Conservation (phyloP, 75 land plant genomes). For the Isoetes taiwanensis region DNA sequence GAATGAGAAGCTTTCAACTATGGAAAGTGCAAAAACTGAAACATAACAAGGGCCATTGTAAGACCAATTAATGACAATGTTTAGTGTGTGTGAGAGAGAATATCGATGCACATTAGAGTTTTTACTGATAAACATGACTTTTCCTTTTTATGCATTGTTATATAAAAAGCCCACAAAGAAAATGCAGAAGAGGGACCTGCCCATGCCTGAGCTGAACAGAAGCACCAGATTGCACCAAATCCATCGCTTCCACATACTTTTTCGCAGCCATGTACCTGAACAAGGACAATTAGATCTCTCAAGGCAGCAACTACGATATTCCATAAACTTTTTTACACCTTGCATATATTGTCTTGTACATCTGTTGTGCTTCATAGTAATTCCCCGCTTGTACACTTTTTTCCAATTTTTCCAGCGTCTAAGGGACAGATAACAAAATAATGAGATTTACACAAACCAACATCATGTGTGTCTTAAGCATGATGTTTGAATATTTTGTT, state of each 20-base stretch:
- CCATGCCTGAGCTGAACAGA: constrained; percentile 61
- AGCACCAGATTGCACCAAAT: constrained; percentile 78
- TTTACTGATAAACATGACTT: too few species aligned
- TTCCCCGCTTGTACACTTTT: constrained; percentile 41
- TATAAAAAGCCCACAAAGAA: too few species aligned
- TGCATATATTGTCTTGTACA: constrained; percentile 43
- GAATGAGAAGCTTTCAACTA: neutral
- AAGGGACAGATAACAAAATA: too few species aligned
- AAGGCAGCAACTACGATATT: neutral
- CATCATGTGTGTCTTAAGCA: too few species aligned
- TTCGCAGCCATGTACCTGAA: constrained; percentile 59
- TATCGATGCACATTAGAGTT: too few species aligned
- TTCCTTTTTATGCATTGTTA: too few species aligned
- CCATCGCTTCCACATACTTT: constrained; percentile 59
- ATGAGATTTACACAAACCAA: too few species aligned
- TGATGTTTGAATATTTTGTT: too few species aligned
- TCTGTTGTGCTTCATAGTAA: constrained; percentile 59
- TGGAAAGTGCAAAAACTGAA: too few species aligned
- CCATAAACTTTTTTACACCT: constrained; percentile 20
- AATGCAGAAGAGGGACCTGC: constrained; percentile 34
- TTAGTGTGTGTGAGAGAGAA: too few species aligned
- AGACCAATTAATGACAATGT: too few species aligned
- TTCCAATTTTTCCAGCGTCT: constrained; percentile 49
- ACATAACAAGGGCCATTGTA: too few species aligned
- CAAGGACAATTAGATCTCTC: neutral